phyloP scores from a whole-genome alignment of 2,329 filamentous ascomycete genomes.

The Fusarium bactridioides region DNA sequence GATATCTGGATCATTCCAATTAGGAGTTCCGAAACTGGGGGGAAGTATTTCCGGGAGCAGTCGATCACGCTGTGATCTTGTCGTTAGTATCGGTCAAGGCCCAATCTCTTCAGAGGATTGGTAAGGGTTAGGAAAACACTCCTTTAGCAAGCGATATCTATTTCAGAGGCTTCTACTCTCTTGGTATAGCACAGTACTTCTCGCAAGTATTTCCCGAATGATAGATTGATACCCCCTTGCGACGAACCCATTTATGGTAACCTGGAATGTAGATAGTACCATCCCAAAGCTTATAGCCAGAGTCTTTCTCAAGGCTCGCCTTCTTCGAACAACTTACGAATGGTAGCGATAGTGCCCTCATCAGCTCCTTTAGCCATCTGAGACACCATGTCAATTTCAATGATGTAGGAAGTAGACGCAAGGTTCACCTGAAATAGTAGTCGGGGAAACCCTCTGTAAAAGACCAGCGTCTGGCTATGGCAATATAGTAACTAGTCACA shows the following conservation, averaged over 20 bases:
- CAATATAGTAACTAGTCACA: background rate
- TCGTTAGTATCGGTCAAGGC: background rate
- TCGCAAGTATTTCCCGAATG: rapidly evolving
- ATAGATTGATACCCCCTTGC: background rate
- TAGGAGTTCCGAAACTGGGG: background rate
- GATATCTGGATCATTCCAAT: conserved; percentile 8
- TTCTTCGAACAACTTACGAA: conserved; percentile 15
- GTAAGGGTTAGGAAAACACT: background rate
- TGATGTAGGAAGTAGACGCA: rapidly evolving
- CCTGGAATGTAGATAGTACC: background rate
- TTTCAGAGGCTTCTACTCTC: rapidly evolving
- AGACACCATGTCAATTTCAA: rapidly evolving
- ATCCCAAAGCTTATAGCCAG: rapidly evolving
- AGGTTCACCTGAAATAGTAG: conserved; percentile 2
- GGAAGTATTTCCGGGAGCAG: background rate
- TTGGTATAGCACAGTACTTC: background rate
- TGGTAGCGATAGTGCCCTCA: conserved; percentile 25
- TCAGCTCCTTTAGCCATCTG: conserved; percentile 27
- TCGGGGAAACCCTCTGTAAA: background rate
- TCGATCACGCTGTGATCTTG: background rate
- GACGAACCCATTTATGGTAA: rapidly evolving
- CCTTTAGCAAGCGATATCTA: background rate
- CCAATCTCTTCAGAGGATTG: background rate
- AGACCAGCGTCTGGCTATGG: conserved; percentile 6
- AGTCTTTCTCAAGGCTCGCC: conserved; percentile 3